A percentile compares a stretch with the other conserved stretches of the same genome.
Conservation (phyloP, 2,329 filamentous ascomycete genomes). For the Clonostachys sp. region DNA sequence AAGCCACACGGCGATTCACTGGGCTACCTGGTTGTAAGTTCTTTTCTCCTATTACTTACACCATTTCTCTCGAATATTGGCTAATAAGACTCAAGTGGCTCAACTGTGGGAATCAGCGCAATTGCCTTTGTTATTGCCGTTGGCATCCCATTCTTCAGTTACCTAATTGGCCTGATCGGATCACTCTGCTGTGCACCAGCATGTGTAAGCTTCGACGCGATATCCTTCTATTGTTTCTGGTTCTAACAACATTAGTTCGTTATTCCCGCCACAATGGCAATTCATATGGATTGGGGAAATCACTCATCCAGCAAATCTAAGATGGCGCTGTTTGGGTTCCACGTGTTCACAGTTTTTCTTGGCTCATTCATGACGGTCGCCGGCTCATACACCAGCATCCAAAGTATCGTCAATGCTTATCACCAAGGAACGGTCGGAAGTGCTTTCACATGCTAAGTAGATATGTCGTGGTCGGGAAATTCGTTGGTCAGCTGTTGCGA, state of each 20-base stretch:
- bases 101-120: constrained; percentile 10
- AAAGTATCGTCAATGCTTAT: constrained; percentile 17
- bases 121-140: constrained; percentile 11
- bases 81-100: constrained; percentile 2
- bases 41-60: neutral
- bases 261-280: constrained; percentile 14
- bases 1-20: constrained; percentile 13
- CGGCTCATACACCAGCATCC: constrained; percentile 15
- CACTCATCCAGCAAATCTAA: constrained; percentile 3
- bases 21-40: constrained; percentile 16
- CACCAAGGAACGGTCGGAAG: constrained; percentile 8
- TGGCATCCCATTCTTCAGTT: constrained; percentile 16
- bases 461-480: neutral
- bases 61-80: neutral
- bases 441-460: constrained; percentile 9
- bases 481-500: too few species aligned
- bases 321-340: constrained; percentile 5
- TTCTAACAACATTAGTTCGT: constrained; percentile 5
- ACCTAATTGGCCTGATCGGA: constrained; percentile 14
- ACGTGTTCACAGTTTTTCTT: constrained; percentile 10
- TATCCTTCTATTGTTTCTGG: too few species aligned
- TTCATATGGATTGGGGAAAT: constrained; percentile 9
- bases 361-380: constrained; percentile 14
- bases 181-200: constrained; percentile 17
- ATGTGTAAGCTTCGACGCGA: constrained; percentile 10